Base-by-base conservation (phyloP, 306 rosid genomes). In the Trifolium subterraneum region DNA sequence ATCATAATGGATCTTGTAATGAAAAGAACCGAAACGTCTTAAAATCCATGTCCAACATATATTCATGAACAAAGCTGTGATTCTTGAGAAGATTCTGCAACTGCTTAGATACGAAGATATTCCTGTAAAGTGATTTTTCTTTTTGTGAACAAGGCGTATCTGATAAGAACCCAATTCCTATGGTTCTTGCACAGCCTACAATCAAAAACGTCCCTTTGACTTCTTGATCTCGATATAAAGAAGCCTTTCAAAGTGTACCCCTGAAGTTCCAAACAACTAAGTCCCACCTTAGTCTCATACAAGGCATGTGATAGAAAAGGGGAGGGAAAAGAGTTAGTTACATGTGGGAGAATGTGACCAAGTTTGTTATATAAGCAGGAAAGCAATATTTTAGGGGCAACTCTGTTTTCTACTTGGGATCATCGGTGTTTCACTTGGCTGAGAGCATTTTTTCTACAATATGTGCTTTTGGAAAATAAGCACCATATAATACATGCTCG, bases 11-110 rank as follows among this genome's bases (percentile, higher is more conserved):
- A 5, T 75, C 56, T 70, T 39, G 42, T 61, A 58, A 75, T 54
- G 42, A 55, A 80, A 39, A 63, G 27, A 64, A 56, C 64, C 13
- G 8, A 63, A 69, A 15, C 10, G 48, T 20, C 64, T 42, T 52
- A 68, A 18, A 61, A 38, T 25, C 56, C 52, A 23, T 44, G 64
- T 48, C 36, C 22, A 59, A 69, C 15, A 71, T 63, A 23, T 13
- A 63, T 55, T 9, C 64, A 44, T 33, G 42, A 70, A 55, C 64
- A 39, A 70, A 63, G 31, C 65, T 38, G 25, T 19, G 14, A 54
- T 31, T 64, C 72, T 42, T 31, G 42, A 58, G 15, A 58, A 76
- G 63, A 31, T 42, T 68, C 59, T 42, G 73, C 9, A 69, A 69
- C 68, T 69, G 38, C 33, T 58, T 11, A 47, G 20, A 59, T 31